Base-by-base conservation (phyloP, 2,329 filamentous ascomycete species). In the Claviceps monticola region DNA sequence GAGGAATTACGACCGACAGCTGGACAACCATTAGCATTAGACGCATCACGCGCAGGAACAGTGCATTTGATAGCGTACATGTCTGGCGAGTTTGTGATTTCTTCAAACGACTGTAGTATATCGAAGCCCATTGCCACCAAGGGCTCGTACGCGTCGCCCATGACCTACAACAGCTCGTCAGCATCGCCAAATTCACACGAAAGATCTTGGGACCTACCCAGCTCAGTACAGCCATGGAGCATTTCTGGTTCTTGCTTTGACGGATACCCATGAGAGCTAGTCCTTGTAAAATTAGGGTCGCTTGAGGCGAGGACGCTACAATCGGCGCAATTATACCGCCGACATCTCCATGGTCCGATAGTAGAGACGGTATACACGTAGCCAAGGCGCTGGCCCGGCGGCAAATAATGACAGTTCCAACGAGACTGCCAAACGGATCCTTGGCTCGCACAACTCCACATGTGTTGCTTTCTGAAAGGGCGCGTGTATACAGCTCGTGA, bases 371-470 rank as follows among this genome's bases (percentile, higher is more conserved):
- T 49, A 93, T 76, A 59, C 82, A 83, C 29, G 80, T 80, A 6
- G 82, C 79, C 46, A 94, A 69, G 13, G 74, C 72, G 51, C 85
- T 87, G 45, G 79, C 78, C 47, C 79, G 79, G 57, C 82, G 84
- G 68, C 86, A 90, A 42, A 94, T 79, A 55, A 94, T 83, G 14
- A 94, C 81, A 1, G 84, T 90, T 1, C 87, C 88, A 6, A 94
- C 67, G 19, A 95, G 68, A 52, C 83, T 84, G 47, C 79, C 76
- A 0, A 77, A 74, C 36, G 77, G 74, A 51, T 82, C 74, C 66
- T 89, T 93, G 21, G 88, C 88, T 34, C 88, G 79, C 53, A 95
- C 89, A 53, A 95, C 86, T 39, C 86, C 87, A 59, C 86, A 91
- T 14, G 82, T 75, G 54, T 82, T 79, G 23, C 78, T 78, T 58